Conservation (phyloP, 2,329 filamentous ascomycete species). For the Calonectria hawksworthii region DNA sequence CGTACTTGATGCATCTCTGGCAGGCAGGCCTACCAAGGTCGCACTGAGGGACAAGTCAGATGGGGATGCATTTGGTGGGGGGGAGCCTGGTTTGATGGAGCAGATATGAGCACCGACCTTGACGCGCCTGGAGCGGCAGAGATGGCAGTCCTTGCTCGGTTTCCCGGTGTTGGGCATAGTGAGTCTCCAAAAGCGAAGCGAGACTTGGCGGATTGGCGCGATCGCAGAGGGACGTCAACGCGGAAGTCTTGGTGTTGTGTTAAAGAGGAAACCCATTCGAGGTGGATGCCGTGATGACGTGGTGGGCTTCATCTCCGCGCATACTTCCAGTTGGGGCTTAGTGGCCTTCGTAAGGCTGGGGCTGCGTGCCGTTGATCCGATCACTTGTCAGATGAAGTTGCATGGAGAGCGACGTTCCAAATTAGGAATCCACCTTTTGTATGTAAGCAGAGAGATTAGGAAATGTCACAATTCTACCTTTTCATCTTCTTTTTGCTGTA, state of each 20-base stretch:
- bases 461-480: neutral
- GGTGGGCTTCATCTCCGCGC: constrained; percentile 10
- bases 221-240: neutral
- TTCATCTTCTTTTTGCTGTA: neutral
- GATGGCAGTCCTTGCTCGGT: constrained; percentile 57
- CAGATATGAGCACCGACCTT: constrained; percentile 50
- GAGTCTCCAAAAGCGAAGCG: constrained; percentile 1
- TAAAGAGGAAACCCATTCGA: constrained; percentile 48
- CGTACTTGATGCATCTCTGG: constrained; percentile 58
- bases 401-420: neutral
- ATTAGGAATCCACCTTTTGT: neutral
- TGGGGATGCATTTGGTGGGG: neutral
- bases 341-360: constrained; percentile 34
- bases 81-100: constrained; percentile 10
- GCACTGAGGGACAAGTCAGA: constrained; percentile 49
- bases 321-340: constrained; percentile 32
- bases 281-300: constrained; percentile 27
- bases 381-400: neutral
- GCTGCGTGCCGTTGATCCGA: constrained; percentile 19
- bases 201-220: neutral
- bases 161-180: constrained; percentile 58
- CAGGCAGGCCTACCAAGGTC: constrained; percentile 56
- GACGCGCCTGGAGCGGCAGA: constrained; percentile 56
- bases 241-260: constrained; percentile 28
- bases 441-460: neutral